Conservation (phyloP, 805 yeast species). For the Schwanniomyces occidentalis region DNA sequence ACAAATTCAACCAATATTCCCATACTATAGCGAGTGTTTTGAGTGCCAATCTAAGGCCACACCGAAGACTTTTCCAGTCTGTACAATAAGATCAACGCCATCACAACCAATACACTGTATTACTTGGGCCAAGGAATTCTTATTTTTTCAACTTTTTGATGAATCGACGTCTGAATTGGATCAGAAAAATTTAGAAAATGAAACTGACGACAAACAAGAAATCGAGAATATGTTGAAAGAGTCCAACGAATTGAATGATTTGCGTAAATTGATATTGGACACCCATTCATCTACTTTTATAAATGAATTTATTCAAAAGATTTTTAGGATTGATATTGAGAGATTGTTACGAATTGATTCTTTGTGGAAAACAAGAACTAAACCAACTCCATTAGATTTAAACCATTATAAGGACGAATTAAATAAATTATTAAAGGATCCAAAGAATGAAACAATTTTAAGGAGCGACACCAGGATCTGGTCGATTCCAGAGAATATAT, state of each 20-base stretch:
- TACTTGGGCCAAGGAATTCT: constrained; percentile 94
- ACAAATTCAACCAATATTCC: constrained; percentile 88
- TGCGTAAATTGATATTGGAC: constrained; percentile 20
- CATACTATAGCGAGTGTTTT: constrained; percentile 84
- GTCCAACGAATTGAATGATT: constrained; percentile 57
- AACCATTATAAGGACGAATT: constrained; percentile 15
- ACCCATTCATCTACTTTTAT: constrained; percentile 21
- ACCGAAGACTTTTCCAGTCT: constrained; percentile 90
- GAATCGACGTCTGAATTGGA: constrained; percentile 32
- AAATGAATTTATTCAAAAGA: constrained; percentile 52
- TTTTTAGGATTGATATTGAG: constrained; percentile 75
- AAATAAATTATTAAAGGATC: constrained; percentile 9
- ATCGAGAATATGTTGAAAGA: constrained; percentile 65
- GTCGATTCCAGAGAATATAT: constrained; percentile 63
- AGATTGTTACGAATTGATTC: constrained; percentile 69
- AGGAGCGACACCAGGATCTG: constrained; percentile 49
- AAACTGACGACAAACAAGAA: constrained; percentile 65
- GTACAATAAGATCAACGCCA: constrained; percentile 96
- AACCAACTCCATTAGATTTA: constrained; percentile 64
- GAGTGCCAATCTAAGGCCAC: constrained; percentile 87
- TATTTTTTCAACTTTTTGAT: constrained; percentile 78
- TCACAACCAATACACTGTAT: constrained; percentile 94
- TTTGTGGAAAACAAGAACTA: constrained; percentile 71
- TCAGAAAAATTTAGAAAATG: constrained; percentile 27
- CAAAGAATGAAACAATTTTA: constrained; percentile 22